These are phyloP conservation scores for Mucor ambiguus DNA, from an alignment of 371 early-diverging fungal species.

Conservation along the genomic window DNA sequence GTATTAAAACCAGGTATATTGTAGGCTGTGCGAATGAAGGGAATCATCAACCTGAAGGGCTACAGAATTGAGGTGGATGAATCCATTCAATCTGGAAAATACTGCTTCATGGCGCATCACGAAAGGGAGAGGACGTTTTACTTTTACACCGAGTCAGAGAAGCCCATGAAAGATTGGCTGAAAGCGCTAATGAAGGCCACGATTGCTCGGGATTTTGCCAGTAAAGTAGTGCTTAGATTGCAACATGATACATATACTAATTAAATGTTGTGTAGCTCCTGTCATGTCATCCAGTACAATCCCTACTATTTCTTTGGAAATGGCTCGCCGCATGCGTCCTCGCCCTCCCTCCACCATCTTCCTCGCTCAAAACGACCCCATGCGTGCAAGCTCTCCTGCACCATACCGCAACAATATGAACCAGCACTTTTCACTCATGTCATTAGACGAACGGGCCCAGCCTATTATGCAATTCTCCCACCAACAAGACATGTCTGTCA, in stretches of 20 bases:
- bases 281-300: constrained; percentile 71
- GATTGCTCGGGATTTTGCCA: constrained; percentile 59
- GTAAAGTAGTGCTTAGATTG: constrained; percentile 22
- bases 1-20: not conserved
- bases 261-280: constrained; percentile 43
- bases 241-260: not conserved
- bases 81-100: constrained; percentile 66
- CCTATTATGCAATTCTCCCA: constrained; percentile 9
- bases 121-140: constrained; percentile 63
- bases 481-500: not conserved
- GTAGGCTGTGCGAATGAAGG: constrained; percentile 56
- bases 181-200: constrained; percentile 75
- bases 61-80: constrained; percentile 61
- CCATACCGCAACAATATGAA: constrained; percentile 6
- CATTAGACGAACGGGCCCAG: constrained; percentile 13
- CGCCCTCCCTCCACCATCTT: constrained; percentile 62
- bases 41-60: constrained; percentile 59
- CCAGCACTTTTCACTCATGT: constrained; percentile 9
- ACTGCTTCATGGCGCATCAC: constrained; percentile 70
- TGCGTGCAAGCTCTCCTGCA: constrained; percentile 1
- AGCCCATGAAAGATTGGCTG: constrained; percentile 61
- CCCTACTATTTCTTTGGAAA: constrained; percentile 63
- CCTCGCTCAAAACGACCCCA: constrained; percentile 12
- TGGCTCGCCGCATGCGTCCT: constrained; percentile 64
- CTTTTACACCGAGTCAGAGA: constrained; percentile 65